phyloP scores from a whole-genome alignment of 345 rosid species.

The Corymbia maculata region DNA sequence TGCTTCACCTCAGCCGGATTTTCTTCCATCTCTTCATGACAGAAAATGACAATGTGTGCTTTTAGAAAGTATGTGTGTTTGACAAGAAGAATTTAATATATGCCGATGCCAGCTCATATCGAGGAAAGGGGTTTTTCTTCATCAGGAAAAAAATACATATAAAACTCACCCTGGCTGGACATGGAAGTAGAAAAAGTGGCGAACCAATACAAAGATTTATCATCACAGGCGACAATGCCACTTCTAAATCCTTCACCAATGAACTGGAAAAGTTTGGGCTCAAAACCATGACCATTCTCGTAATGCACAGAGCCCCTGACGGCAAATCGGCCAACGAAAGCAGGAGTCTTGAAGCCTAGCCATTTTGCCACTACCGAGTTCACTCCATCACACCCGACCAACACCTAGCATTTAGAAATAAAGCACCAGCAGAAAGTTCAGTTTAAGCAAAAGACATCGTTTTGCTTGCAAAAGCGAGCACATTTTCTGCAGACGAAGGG shows the following conservation, averaged over 20 bases:
- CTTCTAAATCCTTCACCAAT: slow-evolving; percentile 36
- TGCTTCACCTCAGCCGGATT: slow-evolving; percentile 30
- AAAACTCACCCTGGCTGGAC: slow-evolving; percentile 16
- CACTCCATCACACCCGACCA: slow-evolving; percentile 73
- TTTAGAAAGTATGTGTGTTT: neutral
- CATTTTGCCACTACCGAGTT: slow-evolving; percentile 59
- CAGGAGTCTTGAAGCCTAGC: slow-evolving; percentile 47
- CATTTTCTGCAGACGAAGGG: neutral
- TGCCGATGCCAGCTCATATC: neutral
- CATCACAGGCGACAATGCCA: slow-evolving; percentile 44
- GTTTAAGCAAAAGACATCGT: neutral
- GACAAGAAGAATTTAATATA: neutral
- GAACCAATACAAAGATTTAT: slow-evolving; percentile 6
- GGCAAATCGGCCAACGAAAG: slow-evolving; percentile 18
- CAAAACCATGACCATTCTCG: slow-evolving; percentile 28
- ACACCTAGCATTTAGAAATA: slow-evolving; percentile 18
- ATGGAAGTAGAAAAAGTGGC: neutral
- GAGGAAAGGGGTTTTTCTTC: neutral
- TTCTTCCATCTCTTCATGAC: slow-evolving; percentile 9
- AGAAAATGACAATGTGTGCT: neutral
- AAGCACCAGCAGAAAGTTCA: neutral
- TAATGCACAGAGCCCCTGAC: slow-evolving; percentile 37
- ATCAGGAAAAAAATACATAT: neutral
- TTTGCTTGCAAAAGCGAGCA: neutral
- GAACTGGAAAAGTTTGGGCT: slow-evolving; percentile 16